Conservation (phyloP, 108 stramenopile genomes). For the Skeletonema menzelii region DNA sequence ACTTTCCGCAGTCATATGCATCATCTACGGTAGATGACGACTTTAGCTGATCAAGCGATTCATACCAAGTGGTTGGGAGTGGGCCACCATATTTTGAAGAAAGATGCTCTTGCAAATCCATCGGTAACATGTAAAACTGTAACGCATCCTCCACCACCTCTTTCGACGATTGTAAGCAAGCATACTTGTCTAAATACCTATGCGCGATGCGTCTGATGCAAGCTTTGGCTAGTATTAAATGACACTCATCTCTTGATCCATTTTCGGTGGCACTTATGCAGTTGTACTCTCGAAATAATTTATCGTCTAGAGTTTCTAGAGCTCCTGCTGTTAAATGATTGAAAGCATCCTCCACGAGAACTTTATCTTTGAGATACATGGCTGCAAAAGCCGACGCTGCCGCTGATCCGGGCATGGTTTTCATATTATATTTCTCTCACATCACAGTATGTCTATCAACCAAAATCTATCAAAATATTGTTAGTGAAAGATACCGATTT, state of each 20-base stretch:
- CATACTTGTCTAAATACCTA: slow-evolving; percentile 31
- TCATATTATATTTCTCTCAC: not conserved
- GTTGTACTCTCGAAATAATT: slow-evolving; percentile 3
- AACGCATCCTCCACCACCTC: slow-evolving; percentile 41
- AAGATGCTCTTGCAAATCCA: slow-evolving; percentile 20
- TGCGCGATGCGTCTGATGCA: slow-evolving; percentile 33
- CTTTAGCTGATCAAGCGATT: slow-evolving; percentile 36
- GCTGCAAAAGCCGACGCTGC: slow-evolving; percentile 24
- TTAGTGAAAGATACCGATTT: not conserved
- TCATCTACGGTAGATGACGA: not conserved
- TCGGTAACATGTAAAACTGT: slow-evolving; percentile 30
- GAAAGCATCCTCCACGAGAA: slow-evolving; percentile 3
- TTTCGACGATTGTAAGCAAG: slow-evolving; percentile 7
- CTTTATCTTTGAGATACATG: slow-evolving; percentile 19
- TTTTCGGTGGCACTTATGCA: not conserved
- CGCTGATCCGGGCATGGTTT: not conserved
- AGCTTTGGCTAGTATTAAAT: slow-evolving; percentile 29
- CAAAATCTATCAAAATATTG: too few species aligned
- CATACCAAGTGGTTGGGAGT: slow-evolving; percentile 40
- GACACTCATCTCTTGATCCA: slow-evolving; percentile 4
- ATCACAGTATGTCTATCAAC: too few species aligned
- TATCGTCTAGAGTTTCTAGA: slow-evolving; percentile 1
- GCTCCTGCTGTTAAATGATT: slow-evolving; percentile 4
- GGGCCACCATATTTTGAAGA: slow-evolving; percentile 5
- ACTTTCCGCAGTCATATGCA: slow-evolving; percentile 1